A percentile compares a stretch with the other conserved stretches of the same genome.
These are phyloP conservation scores for Teratosphaeria nubilosa DNA, from an alignment of 2,329 filamentous ascomycete species.

Conservation along the genomic window DNA sequence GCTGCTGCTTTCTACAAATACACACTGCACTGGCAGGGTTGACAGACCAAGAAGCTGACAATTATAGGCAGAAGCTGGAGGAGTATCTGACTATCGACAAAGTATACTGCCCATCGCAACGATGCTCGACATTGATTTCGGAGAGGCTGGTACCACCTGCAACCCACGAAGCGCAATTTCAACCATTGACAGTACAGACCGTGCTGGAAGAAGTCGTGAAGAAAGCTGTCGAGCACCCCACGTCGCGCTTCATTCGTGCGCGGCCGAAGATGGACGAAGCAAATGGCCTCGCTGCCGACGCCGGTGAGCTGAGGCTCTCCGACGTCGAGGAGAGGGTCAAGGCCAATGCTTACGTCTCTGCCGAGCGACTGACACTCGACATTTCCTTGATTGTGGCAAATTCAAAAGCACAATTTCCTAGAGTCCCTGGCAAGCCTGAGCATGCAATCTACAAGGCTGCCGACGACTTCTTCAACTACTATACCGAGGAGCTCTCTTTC, in stretches of 20 bases:
- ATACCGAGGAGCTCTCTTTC: conserved; percentile 2
- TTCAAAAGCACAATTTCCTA: background rate
- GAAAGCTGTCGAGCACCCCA: conserved; percentile 1
- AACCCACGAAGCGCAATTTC: background rate
- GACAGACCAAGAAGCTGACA: conserved; percentile 24
- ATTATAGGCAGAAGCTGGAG: conserved; percentile 37
- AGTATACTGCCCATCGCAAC: conserved; percentile 39
- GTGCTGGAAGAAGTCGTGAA: conserved; percentile 5
- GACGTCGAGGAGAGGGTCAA: conserved; percentile 6
- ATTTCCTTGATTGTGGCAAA: conserved; percentile 6
- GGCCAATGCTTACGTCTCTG: conserved; percentile 2
- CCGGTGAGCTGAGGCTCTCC: conserved; percentile 4
- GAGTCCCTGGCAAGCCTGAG: conserved; percentile 2
- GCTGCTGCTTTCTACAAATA: conserved; percentile 36
- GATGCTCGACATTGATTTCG: conserved; percentile 41
- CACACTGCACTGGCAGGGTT: conserved; percentile 29
- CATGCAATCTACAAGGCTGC: conserved; percentile 9
- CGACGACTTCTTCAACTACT: conserved; percentile 3
- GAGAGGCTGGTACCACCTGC: conserved; percentile 18
- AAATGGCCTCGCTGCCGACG: conserved; percentile 1
- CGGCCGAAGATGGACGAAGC: conserved; percentile 3
- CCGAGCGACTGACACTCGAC: conserved; percentile 5
- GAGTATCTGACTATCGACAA: conserved; percentile 38
- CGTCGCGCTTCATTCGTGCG: conserved; percentile 12
- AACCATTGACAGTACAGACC: background rate